A percentile compares a stretch with the other conserved stretches of the same genome.
phyloP scores from a whole-genome alignment of 2,329 filamentous ascomycete genomes.

The Talaromyces sp. region DNA sequence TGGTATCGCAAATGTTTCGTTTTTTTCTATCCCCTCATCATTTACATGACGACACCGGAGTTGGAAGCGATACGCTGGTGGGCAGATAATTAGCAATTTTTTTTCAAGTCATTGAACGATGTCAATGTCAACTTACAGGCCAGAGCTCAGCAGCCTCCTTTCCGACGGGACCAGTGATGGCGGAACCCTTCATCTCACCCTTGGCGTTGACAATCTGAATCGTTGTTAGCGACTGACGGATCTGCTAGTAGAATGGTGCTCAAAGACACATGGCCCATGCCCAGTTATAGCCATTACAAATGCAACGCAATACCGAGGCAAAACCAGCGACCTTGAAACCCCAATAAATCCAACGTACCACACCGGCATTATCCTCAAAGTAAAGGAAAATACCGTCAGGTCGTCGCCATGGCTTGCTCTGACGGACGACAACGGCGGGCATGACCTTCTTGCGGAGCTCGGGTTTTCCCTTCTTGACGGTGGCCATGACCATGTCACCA shows the following conservation, averaged over 20 bases:
- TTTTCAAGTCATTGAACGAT: background rate
- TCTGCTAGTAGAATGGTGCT: background rate
- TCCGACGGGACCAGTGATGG: slow-evolving; percentile 97
- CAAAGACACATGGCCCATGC: background rate
- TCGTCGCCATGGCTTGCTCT: slow-evolving; percentile 99
- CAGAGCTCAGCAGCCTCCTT: slow-evolving; percentile 99
- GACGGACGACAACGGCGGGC: slow-evolving; percentile 97
- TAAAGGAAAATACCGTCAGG: slow-evolving; percentile 98
- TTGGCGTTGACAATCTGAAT: slow-evolving; percentile 98
- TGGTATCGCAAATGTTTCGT: slow-evolving; percentile 12
- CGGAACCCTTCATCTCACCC: slow-evolving; percentile 99
- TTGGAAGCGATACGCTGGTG: slow-evolving; percentile 95
- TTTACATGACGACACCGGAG: slow-evolving; percentile 99
- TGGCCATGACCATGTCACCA: slow-evolving; percentile 99
- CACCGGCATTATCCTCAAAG: slow-evolving; percentile 99
- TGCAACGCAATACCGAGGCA: background rate
- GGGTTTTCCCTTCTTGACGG: slow-evolving; percentile 99
- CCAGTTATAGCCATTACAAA: background rate
- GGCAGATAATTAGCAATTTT: background rate
- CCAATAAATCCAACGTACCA: slow-evolving; percentile 57
- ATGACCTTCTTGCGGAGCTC: slow-evolving; percentile 99
- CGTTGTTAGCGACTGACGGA: background rate
- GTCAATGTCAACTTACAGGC: slow-evolving; percentile 64
- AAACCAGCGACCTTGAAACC: background rate
- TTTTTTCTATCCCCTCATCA: slow-evolving; percentile 15